These are phyloP conservation scores for Aureobasidium melanogenum DNA, from an alignment of 2,329 filamentous ascomycete species.

Conservation along the genomic window DNA sequence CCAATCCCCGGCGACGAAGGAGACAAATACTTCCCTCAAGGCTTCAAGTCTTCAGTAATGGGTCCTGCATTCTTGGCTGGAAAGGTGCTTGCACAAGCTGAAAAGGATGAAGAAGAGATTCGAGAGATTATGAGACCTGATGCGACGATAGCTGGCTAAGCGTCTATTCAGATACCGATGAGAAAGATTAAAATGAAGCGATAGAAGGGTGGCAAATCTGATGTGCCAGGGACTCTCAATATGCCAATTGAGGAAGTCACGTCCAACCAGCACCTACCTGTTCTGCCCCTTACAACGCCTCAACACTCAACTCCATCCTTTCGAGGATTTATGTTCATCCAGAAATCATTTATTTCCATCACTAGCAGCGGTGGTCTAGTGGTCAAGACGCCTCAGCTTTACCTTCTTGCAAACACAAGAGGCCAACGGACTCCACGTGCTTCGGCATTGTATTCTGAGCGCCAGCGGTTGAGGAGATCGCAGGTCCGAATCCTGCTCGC, in stretches of 20 bases:
- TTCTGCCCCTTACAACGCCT: not conserved
- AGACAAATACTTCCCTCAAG: slow-evolving; percentile 39
- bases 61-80: slow-evolving; percentile 51
- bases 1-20: slow-evolving; percentile 41
- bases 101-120: slow-evolving; percentile 16
- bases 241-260: not conserved
- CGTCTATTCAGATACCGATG: not conserved
- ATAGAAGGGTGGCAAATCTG: not conserved
- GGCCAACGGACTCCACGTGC: not conserved
- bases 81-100: slow-evolving; percentile 30
- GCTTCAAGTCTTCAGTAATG: slow-evolving; percentile 50
- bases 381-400: not conserved
- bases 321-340: not conserved
- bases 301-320: not conserved
- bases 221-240: not conserved
- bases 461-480: not conserved
- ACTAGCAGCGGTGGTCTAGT: not conserved
- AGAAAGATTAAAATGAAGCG: not conserved
- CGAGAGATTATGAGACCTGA: not conserved
- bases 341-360: not conserved
- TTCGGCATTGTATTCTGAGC: not conserved
- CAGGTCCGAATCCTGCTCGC: not conserved
- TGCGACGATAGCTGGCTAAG: not conserved
- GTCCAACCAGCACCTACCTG: not conserved
- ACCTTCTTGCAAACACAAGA: not conserved